phyloP scores from a whole-genome alignment of 2,329 filamentous ascomycete species.

The Paramyrothecium roridum region DNA sequence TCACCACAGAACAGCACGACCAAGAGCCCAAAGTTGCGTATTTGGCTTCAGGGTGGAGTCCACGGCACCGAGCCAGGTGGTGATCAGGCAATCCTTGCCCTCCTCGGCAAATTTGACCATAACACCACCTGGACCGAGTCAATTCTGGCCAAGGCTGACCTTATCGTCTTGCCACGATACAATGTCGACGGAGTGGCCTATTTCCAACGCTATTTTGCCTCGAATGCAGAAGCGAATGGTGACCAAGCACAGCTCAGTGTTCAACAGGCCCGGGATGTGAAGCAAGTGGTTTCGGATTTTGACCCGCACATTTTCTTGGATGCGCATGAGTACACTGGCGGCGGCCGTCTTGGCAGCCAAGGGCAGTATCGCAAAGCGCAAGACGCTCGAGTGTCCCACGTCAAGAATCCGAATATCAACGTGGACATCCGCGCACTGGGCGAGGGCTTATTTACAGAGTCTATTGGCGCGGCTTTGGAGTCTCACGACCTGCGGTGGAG shows the following conservation, averaged over 20 bases:
- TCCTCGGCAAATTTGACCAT: slow-evolving; percentile 24
- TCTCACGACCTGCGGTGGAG: slow-evolving; percentile 21
- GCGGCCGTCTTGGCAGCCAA: slow-evolving; percentile 12
- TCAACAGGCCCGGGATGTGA: slow-evolving; percentile 25
- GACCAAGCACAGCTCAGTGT: slow-evolving; percentile 27
- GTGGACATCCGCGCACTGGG: slow-evolving; percentile 21
- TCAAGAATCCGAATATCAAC: slow-evolving; percentile 30
- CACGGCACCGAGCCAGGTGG: slow-evolving; percentile 29
- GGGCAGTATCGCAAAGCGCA: slow-evolving; percentile 17
- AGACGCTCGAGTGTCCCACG: slow-evolving; percentile 26
- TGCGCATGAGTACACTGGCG: slow-evolving; percentile 25
- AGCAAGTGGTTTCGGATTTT: slow-evolving; percentile 20
- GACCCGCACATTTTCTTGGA: slow-evolving; percentile 25
- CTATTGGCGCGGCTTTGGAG: slow-evolving; percentile 23
- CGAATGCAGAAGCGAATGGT: slow-evolving; percentile 26
- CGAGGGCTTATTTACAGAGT: slow-evolving; percentile 22
- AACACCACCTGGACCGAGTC: slow-evolving; percentile 22
- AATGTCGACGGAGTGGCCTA: slow-evolving; percentile 30
- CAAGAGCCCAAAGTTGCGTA: slow-evolving; percentile 17
- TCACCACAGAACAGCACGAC: slow-evolving; percentile 7
- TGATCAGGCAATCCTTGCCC: slow-evolving; percentile 23
- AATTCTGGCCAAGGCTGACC: slow-evolving; percentile 21
- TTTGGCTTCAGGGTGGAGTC: slow-evolving; percentile 26
- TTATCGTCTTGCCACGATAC: slow-evolving; percentile 25
- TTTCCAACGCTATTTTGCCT: slow-evolving; percentile 25